phyloP scores from a whole-genome alignment of 345 rosid genomes.

The Garcia nutans region DNA sequence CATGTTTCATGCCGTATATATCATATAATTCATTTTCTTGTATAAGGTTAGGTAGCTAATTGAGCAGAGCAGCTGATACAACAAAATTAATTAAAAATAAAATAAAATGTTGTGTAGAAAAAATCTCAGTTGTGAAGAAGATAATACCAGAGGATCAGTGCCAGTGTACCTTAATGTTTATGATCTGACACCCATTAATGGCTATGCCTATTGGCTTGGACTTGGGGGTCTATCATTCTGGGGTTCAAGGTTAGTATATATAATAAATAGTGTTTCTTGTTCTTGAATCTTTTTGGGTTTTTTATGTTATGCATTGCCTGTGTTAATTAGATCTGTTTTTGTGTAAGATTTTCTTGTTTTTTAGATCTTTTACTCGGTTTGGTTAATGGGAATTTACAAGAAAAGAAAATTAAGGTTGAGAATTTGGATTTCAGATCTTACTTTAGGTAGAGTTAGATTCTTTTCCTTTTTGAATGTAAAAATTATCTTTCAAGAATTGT shows the following conservation, averaged over 20 bases:
- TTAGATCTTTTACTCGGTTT: slow-evolving; percentile 11
- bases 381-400: slow-evolving; percentile 24
- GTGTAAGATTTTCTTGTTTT: background rate
- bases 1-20: background rate
- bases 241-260: slow-evolving; percentile 77
- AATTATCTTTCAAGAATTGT: background rate
- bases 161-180: slow-evolving; percentile 92
- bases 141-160: slow-evolving; percentile 52
- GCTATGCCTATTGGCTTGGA: slow-evolving; percentile 95
- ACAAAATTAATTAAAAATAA: background rate
- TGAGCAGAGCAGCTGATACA: background rate
- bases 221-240: slow-evolving; percentile 98
- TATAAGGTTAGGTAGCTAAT: too few relatives aligned
- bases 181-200: slow-evolving; percentile 93
- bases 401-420: slow-evolving; percentile 2
- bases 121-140: slow-evolving; percentile 41
- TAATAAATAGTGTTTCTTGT: background rate
- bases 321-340: slow-evolving; percentile 19
- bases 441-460: background rate
- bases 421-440: background rate
- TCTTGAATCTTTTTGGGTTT: background rate
- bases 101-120: slow-evolving; percentile 66
- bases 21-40: background rate
- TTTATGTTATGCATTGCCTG: background rate
- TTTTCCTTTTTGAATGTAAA: background rate